A percentile compares a stretch with the other conserved stretches of the same genome.
These are phyloP conservation scores for Solanum okadae DNA, from an alignment of 257 asterid species.

Conservation along the genomic window DNA sequence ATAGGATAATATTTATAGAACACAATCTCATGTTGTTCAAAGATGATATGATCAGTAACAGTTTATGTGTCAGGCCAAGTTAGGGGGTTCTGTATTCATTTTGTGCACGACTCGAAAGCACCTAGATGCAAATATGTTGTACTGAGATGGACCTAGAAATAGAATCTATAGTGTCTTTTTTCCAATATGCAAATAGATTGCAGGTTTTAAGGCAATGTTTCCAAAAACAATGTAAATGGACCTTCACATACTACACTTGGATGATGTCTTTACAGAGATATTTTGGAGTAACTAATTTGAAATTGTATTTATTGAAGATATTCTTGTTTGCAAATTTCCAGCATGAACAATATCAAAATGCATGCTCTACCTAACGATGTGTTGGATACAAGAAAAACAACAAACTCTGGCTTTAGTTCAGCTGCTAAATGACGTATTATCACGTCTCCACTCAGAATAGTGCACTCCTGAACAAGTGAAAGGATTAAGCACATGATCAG, in stretches of 20 bases:
- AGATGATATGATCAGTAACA: background rate
- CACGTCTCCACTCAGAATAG: conserved; percentile 93
- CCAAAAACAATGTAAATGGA: background rate
- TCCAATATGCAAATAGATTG: background rate
- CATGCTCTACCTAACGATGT: background rate
- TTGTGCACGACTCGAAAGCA: background rate
- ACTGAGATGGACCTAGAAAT: background rate
- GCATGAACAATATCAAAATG: background rate
- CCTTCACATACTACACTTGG: background rate
- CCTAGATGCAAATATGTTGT: background rate
- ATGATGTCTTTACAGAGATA: background rate
- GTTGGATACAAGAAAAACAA: conserved; percentile 91
- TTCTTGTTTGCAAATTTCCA: background rate
- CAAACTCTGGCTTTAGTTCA: conserved; percentile 61
- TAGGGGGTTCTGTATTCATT: background rate
- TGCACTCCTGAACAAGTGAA: conserved; percentile 65
- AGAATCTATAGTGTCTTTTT: background rate
- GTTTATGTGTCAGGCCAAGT: background rate
- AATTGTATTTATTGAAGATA: background rate
- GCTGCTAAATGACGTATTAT: conserved; percentile 82
- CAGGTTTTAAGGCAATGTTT: background rate
- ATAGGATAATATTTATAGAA: conserved; percentile 27
- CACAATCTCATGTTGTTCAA: background rate
- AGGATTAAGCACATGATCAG: background rate
- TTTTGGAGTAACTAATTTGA: background rate